Conservation (phyloP, 1,284 basidiomycete species). For the Grifola frondosa region DNA sequence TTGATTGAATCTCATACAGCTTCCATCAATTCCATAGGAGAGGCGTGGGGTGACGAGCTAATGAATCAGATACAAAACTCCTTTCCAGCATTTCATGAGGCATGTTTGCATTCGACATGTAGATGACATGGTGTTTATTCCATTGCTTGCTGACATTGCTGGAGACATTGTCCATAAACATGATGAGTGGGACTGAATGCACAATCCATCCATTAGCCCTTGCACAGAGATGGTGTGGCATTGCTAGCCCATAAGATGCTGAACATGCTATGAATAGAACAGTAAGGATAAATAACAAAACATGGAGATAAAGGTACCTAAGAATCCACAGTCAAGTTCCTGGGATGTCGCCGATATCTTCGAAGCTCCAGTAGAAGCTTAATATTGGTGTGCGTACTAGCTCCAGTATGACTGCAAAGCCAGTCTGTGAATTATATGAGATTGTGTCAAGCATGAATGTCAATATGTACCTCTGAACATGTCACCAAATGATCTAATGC, state of each 20-base stretch:
- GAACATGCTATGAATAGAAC: too few species aligned
- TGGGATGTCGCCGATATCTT: neutral
- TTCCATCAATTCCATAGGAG: conserved; percentile 19
- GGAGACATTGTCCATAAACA: conserved; percentile 37
- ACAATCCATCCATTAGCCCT: neutral
- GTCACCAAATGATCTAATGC: neutral
- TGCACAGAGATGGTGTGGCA: conserved; percentile 1
- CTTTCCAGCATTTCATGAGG: conserved; percentile 3
- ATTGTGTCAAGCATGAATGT: neutral
- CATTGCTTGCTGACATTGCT: conserved; percentile 45
- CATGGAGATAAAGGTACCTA: neutral
- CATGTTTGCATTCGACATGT: conserved; percentile 5
- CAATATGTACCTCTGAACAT: neutral
- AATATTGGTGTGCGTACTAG: neutral
- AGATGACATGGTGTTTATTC: conserved; percentile 35
- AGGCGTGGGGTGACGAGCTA: conserved; percentile 18
- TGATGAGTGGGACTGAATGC: conserved; percentile 2
- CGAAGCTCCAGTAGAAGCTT: neutral
- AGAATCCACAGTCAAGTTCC: conserved; percentile 1
- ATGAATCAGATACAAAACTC: conserved; percentile 2
- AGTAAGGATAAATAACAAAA: too few species aligned
- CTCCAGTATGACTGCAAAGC: neutral
- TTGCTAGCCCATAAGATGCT: neutral
- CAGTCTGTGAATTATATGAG: neutral
- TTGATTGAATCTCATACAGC: conserved; percentile 35